Percentiles rank a stretch among this genome's conserved stretches.
Conservation (phyloP, 2,329 filamentous ascomycete species). For the Ustulina deusta region DNA sequence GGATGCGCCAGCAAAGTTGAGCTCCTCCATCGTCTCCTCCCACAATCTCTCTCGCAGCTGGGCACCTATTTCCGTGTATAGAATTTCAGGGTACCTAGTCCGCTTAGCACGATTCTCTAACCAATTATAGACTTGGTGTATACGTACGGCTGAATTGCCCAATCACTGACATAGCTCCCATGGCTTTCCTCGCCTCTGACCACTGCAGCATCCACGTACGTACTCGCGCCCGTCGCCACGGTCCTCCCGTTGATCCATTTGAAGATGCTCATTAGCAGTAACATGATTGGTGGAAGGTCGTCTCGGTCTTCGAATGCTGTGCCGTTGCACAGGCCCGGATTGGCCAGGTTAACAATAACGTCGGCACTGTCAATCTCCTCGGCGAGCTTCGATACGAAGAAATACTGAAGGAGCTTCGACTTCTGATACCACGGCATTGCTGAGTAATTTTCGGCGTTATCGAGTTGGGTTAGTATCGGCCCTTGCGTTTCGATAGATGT, state of each 20-base stretch:
- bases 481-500: conserved; percentile 38
- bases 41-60: conserved; percentile 43
- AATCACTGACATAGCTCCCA: conserved; percentile 45
- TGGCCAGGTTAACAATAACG: conserved; percentile 42
- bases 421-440: conserved; percentile 39
- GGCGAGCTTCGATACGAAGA: conserved; percentile 42
- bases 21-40: conserved; percentile 49
- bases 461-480: conserved; percentile 36
- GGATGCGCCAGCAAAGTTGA: conserved; percentile 45
- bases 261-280: conserved; percentile 3
- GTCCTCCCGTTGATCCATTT: conserved; percentile 29
- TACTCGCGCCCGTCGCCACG: conserved; percentile 34
- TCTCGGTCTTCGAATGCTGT: conserved; percentile 23
- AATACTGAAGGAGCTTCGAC: conserved; percentile 43
- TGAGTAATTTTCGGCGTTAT: conserved; percentile 29
- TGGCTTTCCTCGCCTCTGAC: conserved; percentile 41
- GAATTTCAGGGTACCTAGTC: conserved; percentile 41
- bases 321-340: conserved; percentile 40
- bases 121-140: background rate
- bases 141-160: conserved; percentile 45
- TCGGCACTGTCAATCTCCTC: conserved; percentile 38
- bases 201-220: conserved; percentile 42
- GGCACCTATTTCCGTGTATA: conserved; percentile 44
- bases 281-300: background rate
- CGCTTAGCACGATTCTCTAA: conserved; percentile 21